A percentile compares a stretch with the other conserved stretches of the same genome.
phyloP scores from a whole-genome alignment of 2,329 filamentous ascomycete species.

The Sporothrix curviconia region DNA sequence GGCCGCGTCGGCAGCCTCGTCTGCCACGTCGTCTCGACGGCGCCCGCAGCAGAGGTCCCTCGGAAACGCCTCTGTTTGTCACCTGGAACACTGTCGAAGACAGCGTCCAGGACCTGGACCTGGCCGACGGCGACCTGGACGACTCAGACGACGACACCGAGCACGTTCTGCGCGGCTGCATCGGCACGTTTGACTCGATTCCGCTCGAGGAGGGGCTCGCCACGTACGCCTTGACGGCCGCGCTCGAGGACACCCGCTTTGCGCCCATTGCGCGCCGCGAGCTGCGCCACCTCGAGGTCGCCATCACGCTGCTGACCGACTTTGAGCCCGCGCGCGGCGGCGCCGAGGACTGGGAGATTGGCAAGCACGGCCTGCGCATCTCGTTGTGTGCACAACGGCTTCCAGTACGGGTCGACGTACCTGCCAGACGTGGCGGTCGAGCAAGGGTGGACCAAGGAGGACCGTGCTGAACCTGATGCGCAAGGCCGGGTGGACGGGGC shows the following conservation, averaged over 20 bases:
- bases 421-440: slow-evolving; percentile 85
- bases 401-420: slow-evolving; percentile 74
- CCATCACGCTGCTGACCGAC: slow-evolving; percentile 76
- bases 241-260: slow-evolving; percentile 58
- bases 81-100: slow-evolving; percentile 73
- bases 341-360: slow-evolving; percentile 78
- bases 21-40: neutral
- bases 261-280: slow-evolving; percentile 47
- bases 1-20: neutral
- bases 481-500: slow-evolving; percentile 88
- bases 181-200: slow-evolving; percentile 83
- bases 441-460: slow-evolving; percentile 90
- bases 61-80: slow-evolving; percentile 74
- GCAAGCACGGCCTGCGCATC: slow-evolving; percentile 80
- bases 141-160: slow-evolving; percentile 38
- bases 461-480: slow-evolving; percentile 82
- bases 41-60: slow-evolving; percentile 25
- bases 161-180: slow-evolving; percentile 79
- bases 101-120: neutral
- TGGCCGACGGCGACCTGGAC: slow-evolving; percentile 42
- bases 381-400: slow-evolving; percentile 68
- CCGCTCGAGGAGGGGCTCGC: slow-evolving; percentile 66
- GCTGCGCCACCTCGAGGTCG: slow-evolving; percentile 53
- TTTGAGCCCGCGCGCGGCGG: slow-evolving; percentile 66
- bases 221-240: slow-evolving; percentile 77